These are phyloP conservation scores for Paecilomyces dactylethromorphus DNA, from an alignment of 2,329 filamentous ascomycete species.

Conservation along the genomic window DNA sequence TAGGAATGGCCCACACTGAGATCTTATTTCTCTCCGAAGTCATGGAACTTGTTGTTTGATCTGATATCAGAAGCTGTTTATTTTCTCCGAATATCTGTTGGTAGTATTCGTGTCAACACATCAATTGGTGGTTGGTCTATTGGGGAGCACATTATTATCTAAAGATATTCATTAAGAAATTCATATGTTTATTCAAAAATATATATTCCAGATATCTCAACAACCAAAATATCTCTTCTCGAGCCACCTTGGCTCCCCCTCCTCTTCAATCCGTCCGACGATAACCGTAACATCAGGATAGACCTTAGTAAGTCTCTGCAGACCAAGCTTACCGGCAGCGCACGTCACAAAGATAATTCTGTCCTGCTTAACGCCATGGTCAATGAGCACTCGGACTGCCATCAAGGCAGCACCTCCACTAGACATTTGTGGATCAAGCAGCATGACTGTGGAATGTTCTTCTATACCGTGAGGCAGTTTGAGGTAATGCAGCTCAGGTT, in stretches of 20 bases:
- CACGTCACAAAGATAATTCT: conserved; percentile 91
- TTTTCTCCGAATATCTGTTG: background rate
- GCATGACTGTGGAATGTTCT: conserved; percentile 70
- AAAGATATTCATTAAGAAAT: background rate
- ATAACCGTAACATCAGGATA: conserved; percentile 85
- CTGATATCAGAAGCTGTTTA: no score
- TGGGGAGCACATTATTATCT: background rate
- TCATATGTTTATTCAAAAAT: conserved; percentile 6
- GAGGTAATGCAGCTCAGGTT: conserved; percentile 88
- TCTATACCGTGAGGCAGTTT: conserved; percentile 69
- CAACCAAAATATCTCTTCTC: conserved; percentile 89
- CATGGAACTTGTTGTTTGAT: no score
- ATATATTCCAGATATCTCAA: conserved; percentile 32
- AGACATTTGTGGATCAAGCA: conserved; percentile 92
- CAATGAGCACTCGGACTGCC: conserved; percentile 91
- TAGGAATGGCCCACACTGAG: no score
- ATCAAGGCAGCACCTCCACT: conserved; percentile 81
- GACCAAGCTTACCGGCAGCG: conserved; percentile 73
- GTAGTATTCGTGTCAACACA: no score
- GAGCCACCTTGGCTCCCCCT: conserved; percentile 82
- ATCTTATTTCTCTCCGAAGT: no score
- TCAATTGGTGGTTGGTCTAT: no score
- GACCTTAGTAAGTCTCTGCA: conserved; percentile 79
- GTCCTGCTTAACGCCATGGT: conserved; percentile 80
- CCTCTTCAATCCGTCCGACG: conserved; percentile 71